phyloP scores from a whole-genome alignment of 139 green algal genomes.

The Zygnema cylindricum region DNA sequence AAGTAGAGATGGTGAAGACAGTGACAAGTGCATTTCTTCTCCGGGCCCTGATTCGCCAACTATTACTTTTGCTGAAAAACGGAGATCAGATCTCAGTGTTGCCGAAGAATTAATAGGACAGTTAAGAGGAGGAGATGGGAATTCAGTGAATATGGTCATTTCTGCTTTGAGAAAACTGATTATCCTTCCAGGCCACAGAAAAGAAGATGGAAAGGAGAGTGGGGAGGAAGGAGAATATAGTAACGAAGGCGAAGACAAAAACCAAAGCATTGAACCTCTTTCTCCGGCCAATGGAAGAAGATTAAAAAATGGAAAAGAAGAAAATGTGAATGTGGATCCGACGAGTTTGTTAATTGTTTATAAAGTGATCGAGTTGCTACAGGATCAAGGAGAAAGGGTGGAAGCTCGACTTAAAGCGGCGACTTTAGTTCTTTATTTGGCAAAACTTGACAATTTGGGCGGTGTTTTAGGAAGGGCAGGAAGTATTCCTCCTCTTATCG shows the following conservation, averaged over 20 bases:
- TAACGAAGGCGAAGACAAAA: no score
- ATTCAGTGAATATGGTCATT: neutral
- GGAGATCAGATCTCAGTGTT: neutral
- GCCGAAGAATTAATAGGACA: neutral
- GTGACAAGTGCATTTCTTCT: no score
- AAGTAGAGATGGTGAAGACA: neutral
- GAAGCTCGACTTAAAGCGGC: neutral
- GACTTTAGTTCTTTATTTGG: neutral
- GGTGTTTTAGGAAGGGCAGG: neutral
- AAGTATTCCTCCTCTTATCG: neutral
- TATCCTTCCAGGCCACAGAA: no score
- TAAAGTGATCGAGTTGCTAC: neutral
- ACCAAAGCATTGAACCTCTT: no score
- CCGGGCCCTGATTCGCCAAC: no score
- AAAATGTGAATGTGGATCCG: neutral
- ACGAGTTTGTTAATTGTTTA: neutral
- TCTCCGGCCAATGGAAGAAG: neutral
- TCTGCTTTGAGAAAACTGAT: neutral
- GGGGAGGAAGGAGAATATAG: no score
- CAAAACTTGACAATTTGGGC: neutral
- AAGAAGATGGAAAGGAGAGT: neutral
- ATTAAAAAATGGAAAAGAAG: neutral
- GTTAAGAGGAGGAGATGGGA: neutral
- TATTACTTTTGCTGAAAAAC: neutral
- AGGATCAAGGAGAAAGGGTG: neutral